Evolutionary conservation across 495 filamentous ascomycete species (phyloP).

Genomic region (Neurospora terricola): DNA sequence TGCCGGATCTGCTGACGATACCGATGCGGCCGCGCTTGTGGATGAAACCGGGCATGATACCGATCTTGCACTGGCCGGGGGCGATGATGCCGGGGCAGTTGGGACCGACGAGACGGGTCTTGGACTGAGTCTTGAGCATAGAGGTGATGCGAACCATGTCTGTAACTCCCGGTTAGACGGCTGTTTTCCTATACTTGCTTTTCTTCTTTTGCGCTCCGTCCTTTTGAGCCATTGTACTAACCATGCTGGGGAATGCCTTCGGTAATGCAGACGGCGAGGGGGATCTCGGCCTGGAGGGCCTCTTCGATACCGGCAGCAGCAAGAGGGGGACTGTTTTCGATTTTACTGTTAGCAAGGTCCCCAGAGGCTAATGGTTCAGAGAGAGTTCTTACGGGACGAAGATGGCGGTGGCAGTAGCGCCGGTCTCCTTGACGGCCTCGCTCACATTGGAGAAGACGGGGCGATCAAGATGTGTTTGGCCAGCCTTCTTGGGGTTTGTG

Average conservation of each 20-base stretch:
- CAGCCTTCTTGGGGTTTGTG: slow-evolving; percentile 98
- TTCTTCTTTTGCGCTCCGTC: not conserved
- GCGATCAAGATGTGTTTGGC: slow-evolving; percentile 74
- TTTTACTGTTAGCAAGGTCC: not conserved
- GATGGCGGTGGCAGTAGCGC: slow-evolving; percentile 85
- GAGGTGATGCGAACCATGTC: slow-evolving; percentile 99
- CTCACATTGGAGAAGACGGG: slow-evolving; percentile 87
- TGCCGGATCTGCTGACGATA: slow-evolving; percentile 96
- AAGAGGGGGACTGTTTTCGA: slow-evolving; percentile 60
- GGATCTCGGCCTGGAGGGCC: slow-evolving; percentile 84
- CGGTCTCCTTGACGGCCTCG: slow-evolving; percentile 85
- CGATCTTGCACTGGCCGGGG: slow-evolving; percentile 97
- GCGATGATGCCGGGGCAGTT: slow-evolving; percentile 99
- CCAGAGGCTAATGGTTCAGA: not conserved
- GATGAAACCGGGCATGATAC: slow-evolving; percentile 99
- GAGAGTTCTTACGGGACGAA: slow-evolving; percentile 74
- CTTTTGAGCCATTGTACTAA: slow-evolving; percentile 28
- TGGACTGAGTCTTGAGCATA: slow-evolving; percentile 94
- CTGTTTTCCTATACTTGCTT: not conserved
- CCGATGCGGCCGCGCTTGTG: slow-evolving; percentile 98
- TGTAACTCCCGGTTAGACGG: slow-evolving; percentile 21
- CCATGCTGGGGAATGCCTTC: slow-evolving; percentile 97
- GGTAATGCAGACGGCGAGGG: slow-evolving; percentile 93
- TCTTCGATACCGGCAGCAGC: slow-evolving; percentile 95
- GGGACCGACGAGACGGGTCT: slow-evolving; percentile 91